These are phyloP conservation scores for Fusarium sp. DNA, from an alignment of 2,329 filamentous ascomycete genomes.

Conservation along the genomic window DNA sequence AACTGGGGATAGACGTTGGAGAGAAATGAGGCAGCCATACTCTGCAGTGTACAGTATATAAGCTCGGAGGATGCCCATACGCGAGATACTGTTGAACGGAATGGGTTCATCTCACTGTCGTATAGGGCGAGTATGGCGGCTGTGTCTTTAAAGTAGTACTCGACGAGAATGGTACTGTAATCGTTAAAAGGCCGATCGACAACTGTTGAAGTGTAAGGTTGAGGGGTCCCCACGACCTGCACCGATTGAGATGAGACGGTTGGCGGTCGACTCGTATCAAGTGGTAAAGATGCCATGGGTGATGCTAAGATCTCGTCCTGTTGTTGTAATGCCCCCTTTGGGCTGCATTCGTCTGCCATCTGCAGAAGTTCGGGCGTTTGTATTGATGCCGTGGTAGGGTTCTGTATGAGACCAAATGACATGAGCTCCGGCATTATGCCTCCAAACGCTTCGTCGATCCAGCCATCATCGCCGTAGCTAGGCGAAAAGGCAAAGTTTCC, in stretches of 20 bases:
- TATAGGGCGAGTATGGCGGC: background rate
- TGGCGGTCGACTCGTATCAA: too few species aligned
- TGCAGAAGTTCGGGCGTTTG: background rate
- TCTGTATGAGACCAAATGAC: too few species aligned
- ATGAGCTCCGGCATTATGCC: background rate
- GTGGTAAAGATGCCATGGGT: rapidly evolving
- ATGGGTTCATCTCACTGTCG: background rate
- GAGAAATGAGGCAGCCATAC: background rate
- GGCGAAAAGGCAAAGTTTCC: background rate
- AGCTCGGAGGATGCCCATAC: background rate
- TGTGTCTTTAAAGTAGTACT: background rate
- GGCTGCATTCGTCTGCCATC: background rate
- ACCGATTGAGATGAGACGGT: background rate
- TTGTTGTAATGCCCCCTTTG: rapidly evolving
- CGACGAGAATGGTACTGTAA: background rate
- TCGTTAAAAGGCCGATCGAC: background rate
- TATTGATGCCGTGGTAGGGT: rapidly evolving
- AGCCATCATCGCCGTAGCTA: background rate
- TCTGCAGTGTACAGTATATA: background rate
- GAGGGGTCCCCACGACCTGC: rapidly evolving
- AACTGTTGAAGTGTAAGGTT: rapidly evolving
- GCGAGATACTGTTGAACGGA: background rate
- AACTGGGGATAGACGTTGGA: background rate
- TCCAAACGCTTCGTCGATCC: background rate
- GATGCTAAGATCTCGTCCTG: rapidly evolving